Conservation (phyloP, 208 protist species). For the Wallacemonas rigidus region DNA sequence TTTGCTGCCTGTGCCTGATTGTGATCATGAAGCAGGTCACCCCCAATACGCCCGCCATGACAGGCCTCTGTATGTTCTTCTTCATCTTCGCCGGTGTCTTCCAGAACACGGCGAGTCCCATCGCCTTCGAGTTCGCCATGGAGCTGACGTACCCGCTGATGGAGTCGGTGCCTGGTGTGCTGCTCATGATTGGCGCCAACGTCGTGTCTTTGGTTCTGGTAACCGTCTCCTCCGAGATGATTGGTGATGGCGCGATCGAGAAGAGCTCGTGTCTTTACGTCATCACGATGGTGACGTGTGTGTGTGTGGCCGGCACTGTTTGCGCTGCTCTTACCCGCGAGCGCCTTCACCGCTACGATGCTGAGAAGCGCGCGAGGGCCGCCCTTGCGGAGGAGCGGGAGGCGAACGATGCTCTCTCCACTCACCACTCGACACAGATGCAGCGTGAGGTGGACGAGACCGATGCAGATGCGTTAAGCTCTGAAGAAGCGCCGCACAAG, state of each 20-base stretch:
- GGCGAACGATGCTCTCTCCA: background rate
- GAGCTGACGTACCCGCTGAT: conserved; percentile 68
- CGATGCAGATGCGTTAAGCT: background rate
- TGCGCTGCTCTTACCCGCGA: conserved; percentile 53
- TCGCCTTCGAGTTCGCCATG: conserved; percentile 77
- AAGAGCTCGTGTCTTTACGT: conserved; percentile 42
- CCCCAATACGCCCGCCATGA: conserved; percentile 39
- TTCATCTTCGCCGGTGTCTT: conserved; percentile 66
- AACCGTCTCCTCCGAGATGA: conserved; percentile 45
- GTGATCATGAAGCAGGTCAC: conserved; percentile 48
- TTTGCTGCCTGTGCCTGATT: conserved; percentile 55
- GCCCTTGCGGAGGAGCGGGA: conserved; percentile 8
- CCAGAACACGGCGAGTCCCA: conserved; percentile 71
- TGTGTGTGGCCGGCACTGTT: conserved; percentile 48
- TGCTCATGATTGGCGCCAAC: conserved; percentile 79
- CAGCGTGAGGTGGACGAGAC: background rate
- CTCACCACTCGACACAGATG: background rate
- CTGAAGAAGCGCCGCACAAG: background rate
- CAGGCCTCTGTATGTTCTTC: conserved; percentile 45
- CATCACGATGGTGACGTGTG: conserved; percentile 46
- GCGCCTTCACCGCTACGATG: conserved; percentile 48
- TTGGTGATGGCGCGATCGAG: conserved; percentile 44
- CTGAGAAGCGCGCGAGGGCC: conserved; percentile 29
- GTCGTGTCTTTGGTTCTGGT: conserved; percentile 60
- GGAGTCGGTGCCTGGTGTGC: conserved; percentile 57